Evolutionary conservation across 306 rosid genomes (phyloP).

Genomic region (Arachis stenosperma): DNA sequence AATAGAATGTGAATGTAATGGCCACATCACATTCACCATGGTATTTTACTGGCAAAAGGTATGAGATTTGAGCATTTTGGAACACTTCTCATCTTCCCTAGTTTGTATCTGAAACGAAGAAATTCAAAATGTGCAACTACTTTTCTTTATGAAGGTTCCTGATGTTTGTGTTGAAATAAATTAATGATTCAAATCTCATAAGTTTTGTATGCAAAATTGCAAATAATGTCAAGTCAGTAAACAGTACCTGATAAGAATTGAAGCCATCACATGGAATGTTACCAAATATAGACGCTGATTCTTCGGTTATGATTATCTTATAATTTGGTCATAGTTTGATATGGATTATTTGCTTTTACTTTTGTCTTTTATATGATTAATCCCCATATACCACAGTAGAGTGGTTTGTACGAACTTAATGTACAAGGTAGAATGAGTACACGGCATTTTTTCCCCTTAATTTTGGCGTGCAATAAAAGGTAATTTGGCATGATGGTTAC

Average conservation of each 20-base stretch:
- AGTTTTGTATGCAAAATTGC: neutral
- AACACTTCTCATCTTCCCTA: neutral
- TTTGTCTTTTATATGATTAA: no score
- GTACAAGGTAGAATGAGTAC: no score
- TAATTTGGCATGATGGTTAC: neutral
- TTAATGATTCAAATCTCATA: constrained; percentile 5
- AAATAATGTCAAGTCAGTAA: neutral
- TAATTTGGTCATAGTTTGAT: neutral
- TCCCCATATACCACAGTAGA: no score
- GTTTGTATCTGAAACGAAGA: neutral
- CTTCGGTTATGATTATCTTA: neutral
- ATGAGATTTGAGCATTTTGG: constrained; percentile 3
- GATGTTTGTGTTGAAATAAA: neutral
- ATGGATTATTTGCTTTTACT: no score
- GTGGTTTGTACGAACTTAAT: no score
- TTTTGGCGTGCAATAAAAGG: neutral
- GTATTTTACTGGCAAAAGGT: neutral
- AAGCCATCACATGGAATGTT: neutral
- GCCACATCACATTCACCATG: neutral
- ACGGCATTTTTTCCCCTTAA: neutral
- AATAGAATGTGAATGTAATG: constrained; percentile 7
- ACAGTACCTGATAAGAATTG: neutral
- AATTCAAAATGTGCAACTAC: constrained; percentile 7
- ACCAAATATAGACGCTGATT: constrained; percentile 12
- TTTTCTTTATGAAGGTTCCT: neutral